A percentile compares a stretch with the other conserved stretches of the same genome.
Evolutionary conservation across 768 basidiomycete species (phyloP).

Genomic region (Podaxis sp.): DNA sequence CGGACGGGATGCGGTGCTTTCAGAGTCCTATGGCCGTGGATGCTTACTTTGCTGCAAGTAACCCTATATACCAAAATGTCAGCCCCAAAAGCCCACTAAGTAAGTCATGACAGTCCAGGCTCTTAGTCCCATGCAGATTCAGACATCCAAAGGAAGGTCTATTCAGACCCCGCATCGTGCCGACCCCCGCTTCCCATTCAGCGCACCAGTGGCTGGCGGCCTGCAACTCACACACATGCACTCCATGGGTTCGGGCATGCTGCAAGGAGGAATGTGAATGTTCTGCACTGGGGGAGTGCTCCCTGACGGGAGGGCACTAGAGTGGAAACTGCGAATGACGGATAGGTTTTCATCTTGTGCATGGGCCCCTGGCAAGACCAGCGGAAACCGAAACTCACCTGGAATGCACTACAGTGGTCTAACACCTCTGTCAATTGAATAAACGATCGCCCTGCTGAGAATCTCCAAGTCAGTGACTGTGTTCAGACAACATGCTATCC

Average conservation of each 20-base stretch:
- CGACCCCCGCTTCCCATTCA: constrained; percentile 70
- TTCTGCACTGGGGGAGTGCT: constrained; percentile 74
- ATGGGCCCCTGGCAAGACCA: background rate
- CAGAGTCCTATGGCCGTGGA: constrained; percentile 46
- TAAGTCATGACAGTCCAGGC: too few relatives aligned
- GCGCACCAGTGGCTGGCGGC: constrained; percentile 58
- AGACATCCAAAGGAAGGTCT: constrained; percentile 91
- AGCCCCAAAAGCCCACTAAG: constrained; percentile 9
- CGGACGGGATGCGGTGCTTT: constrained; percentile 55
- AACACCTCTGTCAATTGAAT: constrained; percentile 6
- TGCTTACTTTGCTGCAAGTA: constrained; percentile 6
- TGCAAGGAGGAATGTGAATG: constrained; percentile 64
- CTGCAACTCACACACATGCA: constrained; percentile 43
- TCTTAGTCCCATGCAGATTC: constrained; percentile 29
- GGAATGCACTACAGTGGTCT: too few relatives aligned
- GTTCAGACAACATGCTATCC: too few relatives aligned
- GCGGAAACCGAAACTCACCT: too few relatives aligned
- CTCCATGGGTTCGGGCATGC: constrained; percentile 64
- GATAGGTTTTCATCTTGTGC: constrained; percentile 50
- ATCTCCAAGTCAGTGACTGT: background rate
- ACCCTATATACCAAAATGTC: background rate
- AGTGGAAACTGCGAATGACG: constrained; percentile 87
- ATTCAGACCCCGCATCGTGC: constrained; percentile 57
- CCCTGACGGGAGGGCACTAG: constrained; percentile 54
- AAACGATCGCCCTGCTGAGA: too few relatives aligned